Evolutionary conservation across 2,329 filamentous ascomycete species (phyloP), one percentile per base, ranked within the genome.

Genomic region (Cryphonectria japonica): DNA sequence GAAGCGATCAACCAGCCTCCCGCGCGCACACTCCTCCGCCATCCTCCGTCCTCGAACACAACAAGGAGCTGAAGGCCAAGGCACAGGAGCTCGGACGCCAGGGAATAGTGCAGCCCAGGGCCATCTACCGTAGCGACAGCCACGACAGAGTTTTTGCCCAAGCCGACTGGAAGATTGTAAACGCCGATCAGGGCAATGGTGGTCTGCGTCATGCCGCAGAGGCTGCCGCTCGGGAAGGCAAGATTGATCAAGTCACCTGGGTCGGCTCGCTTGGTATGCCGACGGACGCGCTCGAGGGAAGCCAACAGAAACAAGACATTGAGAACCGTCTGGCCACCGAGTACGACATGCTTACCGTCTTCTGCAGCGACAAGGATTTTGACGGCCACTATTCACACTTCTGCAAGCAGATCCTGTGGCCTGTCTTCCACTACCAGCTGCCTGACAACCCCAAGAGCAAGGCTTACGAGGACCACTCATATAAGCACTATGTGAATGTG

Each of bases 371-470:
- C 82, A 94, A 92, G 78, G 95, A 98, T 80, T 94, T 98, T 78
- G 92, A 98, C 77, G 94, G 95, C 1, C 95, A 97, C 82, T 98
- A 98, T 78, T 89, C 92, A 16, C 95, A 98, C 81, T 98, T 96
- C 79, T 98, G 95, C 90, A 98, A 98, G 84, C 94, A 95, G 78
- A 97, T 98, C 69, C 86, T 98, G 8, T 98, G 95, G 95, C 95
- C 95, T 0, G 95, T 98, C 72, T 97, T 98, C 81, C 95, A 98
- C 82, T 98, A 98, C 80, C 95, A 98, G 81, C 97, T 98, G 72
- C 96, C 95, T 0, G 96, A 98, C 79, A 97, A 97, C 78, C 95
- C 95, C 37, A 97, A 97, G 86, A 98, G 94, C 88, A 98, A 98
- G 81, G 95, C 95, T 0, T 98, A 97, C 80, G 92, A 97, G 80